Conservation (phyloP, 371 early-diverging fungal genomes). For the Mucor piriformis region DNA sequence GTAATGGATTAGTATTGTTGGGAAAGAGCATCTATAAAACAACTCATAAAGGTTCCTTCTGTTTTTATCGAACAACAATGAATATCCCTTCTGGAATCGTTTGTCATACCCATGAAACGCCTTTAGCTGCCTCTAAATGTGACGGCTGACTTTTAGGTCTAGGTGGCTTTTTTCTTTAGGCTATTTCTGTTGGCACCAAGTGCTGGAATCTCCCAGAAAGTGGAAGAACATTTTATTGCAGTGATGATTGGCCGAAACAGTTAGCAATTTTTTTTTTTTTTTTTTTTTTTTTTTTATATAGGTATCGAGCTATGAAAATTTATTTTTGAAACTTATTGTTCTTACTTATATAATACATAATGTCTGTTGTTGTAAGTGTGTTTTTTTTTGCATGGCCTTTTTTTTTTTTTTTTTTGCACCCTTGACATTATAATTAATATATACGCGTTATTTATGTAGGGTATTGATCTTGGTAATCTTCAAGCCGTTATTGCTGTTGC, state of each 20-base stretch:
- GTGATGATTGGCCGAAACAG: slow-evolving; percentile 8
- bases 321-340: slow-evolving; percentile 16
- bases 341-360: slow-evolving; percentile 19
- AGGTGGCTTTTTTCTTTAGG: slow-evolving; percentile 15
- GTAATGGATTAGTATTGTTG: too few species aligned
- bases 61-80: neutral
- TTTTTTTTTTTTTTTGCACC: neutral
- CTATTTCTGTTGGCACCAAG: neutral
- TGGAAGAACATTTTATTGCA: slow-evolving; percentile 13
- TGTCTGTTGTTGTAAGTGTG: slow-evolving; percentile 56
- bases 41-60: too few species aligned
- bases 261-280: slow-evolving; percentile 8
- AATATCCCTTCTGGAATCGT: neutral
- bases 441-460: slow-evolving; percentile 37
- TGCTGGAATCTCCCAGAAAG: slow-evolving; percentile 27
- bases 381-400: neutral
- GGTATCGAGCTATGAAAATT: slow-evolving; percentile 1
- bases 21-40: too few species aligned
- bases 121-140: neutral
- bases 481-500: slow-evolving; percentile 96
- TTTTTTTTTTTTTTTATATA: slow-evolving; percentile 12
- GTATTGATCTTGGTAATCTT: slow-evolving; percentile 97
- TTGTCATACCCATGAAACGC: neutral
- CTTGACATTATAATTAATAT: neutral
- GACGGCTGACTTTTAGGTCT: slow-evolving; percentile 1